Conservation (phyloP, 2,329 filamentous ascomycete species). For the Pseudogymnoascus sp. region DNA sequence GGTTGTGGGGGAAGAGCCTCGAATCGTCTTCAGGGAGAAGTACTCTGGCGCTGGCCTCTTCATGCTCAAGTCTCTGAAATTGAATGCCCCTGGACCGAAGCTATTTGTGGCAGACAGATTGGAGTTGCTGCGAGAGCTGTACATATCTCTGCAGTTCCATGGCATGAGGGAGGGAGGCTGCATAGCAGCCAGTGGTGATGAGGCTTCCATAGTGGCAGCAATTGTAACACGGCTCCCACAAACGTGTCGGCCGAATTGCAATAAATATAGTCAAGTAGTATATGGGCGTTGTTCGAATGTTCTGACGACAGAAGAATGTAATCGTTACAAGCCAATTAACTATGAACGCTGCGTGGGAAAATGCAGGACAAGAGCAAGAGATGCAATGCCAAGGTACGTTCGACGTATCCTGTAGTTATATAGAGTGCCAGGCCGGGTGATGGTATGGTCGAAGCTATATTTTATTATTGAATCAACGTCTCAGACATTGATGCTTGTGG, state of each 20-base stretch:
- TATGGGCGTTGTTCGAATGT: not conserved
- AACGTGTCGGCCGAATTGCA: not conserved
- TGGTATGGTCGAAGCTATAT: conserved; percentile 2
- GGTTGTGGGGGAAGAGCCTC: conserved; percentile 82
- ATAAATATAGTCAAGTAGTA: not conserved
- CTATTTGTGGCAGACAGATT: conserved; percentile 45
- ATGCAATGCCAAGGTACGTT: conserved; percentile 6
- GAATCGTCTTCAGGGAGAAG: conserved; percentile 70
- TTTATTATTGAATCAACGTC: conserved; percentile 8
- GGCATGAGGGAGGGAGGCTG: conserved; percentile 62
- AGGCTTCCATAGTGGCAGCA: conserved; percentile 67
- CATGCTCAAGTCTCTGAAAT: conserved; percentile 69
- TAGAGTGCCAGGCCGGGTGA: not conserved
- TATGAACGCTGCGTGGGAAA: not conserved
- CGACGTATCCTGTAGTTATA: conserved; percentile 7
- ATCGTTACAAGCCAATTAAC: conserved; percentile 3
- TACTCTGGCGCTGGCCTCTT: conserved; percentile 67
- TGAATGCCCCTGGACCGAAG: conserved; percentile 59
- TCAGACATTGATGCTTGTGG: conserved; percentile 7
- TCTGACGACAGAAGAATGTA: not conserved
- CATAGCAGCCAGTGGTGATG: conserved; percentile 89
- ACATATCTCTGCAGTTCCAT: conserved; percentile 51
- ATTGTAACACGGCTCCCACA: conserved; percentile 1
- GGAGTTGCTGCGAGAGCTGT: conserved; percentile 42
- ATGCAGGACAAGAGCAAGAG: conserved; percentile 2